Conservation (phyloP, 2,329 filamentous ascomycete species). For the Pseudopithomyces chartarum region DNA sequence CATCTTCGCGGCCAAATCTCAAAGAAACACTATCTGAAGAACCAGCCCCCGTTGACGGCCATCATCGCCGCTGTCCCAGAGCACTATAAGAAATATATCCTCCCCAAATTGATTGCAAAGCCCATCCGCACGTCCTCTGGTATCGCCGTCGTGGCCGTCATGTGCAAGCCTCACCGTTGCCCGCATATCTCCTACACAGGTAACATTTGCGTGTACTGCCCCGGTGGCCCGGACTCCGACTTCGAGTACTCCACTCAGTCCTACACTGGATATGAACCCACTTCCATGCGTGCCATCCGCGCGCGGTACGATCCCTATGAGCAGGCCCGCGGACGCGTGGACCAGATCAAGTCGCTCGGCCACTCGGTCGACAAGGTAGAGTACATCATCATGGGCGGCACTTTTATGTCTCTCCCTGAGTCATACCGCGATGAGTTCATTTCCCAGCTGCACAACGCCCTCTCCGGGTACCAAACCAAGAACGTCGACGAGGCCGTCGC, state of each 20-base stretch:
- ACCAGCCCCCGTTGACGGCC: slow-evolving; percentile 88
- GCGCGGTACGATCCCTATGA: slow-evolving; percentile 98
- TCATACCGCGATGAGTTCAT: slow-evolving; percentile 94
- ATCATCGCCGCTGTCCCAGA: slow-evolving; percentile 99
- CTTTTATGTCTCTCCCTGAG: slow-evolving; percentile 94
- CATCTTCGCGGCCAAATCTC: slow-evolving; percentile 81
- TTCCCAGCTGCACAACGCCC: slow-evolving; percentile 91
- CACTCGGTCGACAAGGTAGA: slow-evolving; percentile 99
- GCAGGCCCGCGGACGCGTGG: slow-evolving; percentile 91
- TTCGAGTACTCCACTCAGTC: slow-evolving; percentile 99
- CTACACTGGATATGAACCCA: slow-evolving; percentile 97
- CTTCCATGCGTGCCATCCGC: slow-evolving; percentile 96
- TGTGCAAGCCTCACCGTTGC: slow-evolving; percentile 98
- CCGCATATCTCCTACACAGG: slow-evolving; percentile 98
- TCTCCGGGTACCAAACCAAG: slow-evolving; percentile 92
- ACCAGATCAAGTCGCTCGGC: slow-evolving; percentile 93
- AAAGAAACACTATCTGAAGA: slow-evolving; percentile 89
- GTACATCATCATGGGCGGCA: slow-evolving; percentile 99
- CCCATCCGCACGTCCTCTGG: slow-evolving; percentile 94
- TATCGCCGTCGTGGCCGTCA: slow-evolving; percentile 97
- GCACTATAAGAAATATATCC: slow-evolving; percentile 98
- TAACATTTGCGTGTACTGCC: slow-evolving; percentile 99
- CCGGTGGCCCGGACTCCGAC: slow-evolving; percentile 94
- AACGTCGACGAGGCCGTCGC: slow-evolving; percentile 95
- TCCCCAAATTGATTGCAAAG: slow-evolving; percentile 95